Conservation (phyloP, 2,329 filamentous ascomycete genomes). For the Microsporum ferrugineum region DNA sequence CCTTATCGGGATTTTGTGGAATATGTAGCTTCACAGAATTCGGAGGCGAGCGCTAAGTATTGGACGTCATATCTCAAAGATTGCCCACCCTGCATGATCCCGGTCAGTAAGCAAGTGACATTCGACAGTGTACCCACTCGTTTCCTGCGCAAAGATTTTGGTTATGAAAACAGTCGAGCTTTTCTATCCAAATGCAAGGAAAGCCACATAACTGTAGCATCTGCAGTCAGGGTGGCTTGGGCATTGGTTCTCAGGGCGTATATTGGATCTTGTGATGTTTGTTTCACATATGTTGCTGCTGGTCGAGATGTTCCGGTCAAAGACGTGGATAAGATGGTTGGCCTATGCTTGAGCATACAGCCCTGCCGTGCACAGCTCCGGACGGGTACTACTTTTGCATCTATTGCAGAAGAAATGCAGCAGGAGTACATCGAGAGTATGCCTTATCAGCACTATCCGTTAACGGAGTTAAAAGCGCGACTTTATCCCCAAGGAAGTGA, state of each 20-base stretch:
- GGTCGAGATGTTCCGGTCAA: constrained; percentile 9
- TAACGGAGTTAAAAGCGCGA: constrained; percentile 8
- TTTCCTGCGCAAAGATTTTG: not conserved
- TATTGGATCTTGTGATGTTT: constrained; percentile 16
- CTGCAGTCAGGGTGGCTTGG: constrained; percentile 18
- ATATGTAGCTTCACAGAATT: constrained; percentile 17
- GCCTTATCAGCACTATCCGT: constrained; percentile 15
- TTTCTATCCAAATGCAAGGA: constrained; percentile 6
- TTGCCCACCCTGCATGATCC: constrained; percentile 16
- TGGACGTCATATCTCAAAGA: constrained; percentile 18
- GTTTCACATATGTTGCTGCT: constrained; percentile 15
- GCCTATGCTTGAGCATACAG: constrained; percentile 8
- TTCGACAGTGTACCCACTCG: not conserved
- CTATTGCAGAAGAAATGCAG: constrained; percentile 36
- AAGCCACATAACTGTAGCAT: constrained; percentile 15
- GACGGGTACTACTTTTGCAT: constrained; percentile 21
- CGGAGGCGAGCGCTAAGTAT: constrained; percentile 11
- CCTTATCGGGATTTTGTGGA: constrained; percentile 23
- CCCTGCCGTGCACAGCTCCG: constrained; percentile 5
- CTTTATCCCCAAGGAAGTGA: constrained; percentile 8
- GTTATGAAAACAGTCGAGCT: not conserved
- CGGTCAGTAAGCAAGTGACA: not conserved
- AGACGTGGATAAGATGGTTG: constrained; percentile 8
- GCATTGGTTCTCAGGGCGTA: constrained; percentile 15
- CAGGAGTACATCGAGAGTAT: constrained; percentile 38